phyloP scores from a whole-genome alignment of 257 asterid genomes.

The Nicotiana sylvestris region DNA sequence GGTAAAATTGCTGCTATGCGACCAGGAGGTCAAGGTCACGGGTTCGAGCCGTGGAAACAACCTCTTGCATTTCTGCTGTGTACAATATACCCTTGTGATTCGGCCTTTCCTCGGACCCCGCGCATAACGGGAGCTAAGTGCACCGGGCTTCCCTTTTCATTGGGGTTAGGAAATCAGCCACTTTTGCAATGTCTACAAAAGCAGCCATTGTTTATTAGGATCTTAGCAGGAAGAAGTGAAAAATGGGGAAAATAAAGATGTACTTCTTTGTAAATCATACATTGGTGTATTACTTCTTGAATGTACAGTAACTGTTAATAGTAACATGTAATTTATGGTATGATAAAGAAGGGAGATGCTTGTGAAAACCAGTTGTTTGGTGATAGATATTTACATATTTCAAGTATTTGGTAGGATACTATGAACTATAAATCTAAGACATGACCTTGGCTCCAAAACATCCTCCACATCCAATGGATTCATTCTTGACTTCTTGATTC shows the following conservation, averaged over 20 bases:
- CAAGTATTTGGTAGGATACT: not conserved
- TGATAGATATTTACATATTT: not conserved
- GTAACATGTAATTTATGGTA: not conserved
- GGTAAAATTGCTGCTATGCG: no score
- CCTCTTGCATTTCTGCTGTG: no score
- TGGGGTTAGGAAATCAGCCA: no score
- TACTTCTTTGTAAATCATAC: not conserved
- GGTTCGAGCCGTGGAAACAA: no score
- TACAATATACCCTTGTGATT: no score
- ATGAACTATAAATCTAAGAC: not conserved
- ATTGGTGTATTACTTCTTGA: not conserved
- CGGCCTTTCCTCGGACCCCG: no score
- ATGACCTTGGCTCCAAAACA: conserved; percentile 30
- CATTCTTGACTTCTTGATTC: not conserved
- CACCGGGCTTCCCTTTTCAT: no score
- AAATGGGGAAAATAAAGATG: not conserved
- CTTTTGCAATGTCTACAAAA: no score
- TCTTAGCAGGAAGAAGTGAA: no score
- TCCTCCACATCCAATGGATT: conserved; percentile 27
- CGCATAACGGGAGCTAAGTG: no score
- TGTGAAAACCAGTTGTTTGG: not conserved
- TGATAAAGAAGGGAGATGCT: not conserved
- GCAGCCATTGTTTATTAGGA: no score
- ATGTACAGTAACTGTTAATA: not conserved
- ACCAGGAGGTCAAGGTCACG: no score